Base-by-base conservation (phyloP, 2,329 filamentous ascomycete species). In the Penicillium sp. region DNA sequence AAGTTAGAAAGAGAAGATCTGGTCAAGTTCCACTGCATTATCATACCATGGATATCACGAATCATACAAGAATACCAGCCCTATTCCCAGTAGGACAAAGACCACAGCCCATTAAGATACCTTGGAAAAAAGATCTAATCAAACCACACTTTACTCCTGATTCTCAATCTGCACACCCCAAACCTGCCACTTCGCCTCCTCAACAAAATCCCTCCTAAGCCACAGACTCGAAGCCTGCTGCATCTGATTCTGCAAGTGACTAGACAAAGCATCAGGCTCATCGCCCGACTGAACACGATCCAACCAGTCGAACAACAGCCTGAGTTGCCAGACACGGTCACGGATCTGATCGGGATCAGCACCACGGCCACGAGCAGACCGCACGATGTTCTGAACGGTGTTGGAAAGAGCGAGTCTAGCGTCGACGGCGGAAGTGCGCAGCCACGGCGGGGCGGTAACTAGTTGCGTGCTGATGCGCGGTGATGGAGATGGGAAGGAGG, bases 251-350 rank as follows among this genome's bases (percentile, higher is more conserved):
- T 42, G 40, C 13, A 29, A n/a, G 8, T 31, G 42, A 7, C 26
- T 41, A 37, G 38, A 35, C 6, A 35, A 8, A n/a, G 26, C 34
- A 14, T 44, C 46, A 4, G 41, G 27, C 16, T 50, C 49, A 24
- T 52, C 54, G 16, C 40, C 41, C 29, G 49, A 20, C 34, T 60
- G 46, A 22, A 52, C 49, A 10, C 51, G 65, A 63, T 85, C 81
- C n/a, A 81, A 74, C 81, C 84, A 87, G 46, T 77, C 77, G 62
- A 87, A 85, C 51, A 88, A 64, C 3, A 84, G 61, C 49, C 75
- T 74, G 52, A 87, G 60, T 60, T 84, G 81, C 74, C 79, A 78
- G 40, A 87, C 59, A 34, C 75, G 71, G 61, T 85, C 79, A 41
- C 72, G 71, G 39, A 78, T 71, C 49, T 73, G 71, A 45, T 75